These are phyloP conservation scores for Penicillium sp. DNA, from an alignment of 2,329 filamentous ascomycete genomes.

Conservation along the genomic window DNA sequence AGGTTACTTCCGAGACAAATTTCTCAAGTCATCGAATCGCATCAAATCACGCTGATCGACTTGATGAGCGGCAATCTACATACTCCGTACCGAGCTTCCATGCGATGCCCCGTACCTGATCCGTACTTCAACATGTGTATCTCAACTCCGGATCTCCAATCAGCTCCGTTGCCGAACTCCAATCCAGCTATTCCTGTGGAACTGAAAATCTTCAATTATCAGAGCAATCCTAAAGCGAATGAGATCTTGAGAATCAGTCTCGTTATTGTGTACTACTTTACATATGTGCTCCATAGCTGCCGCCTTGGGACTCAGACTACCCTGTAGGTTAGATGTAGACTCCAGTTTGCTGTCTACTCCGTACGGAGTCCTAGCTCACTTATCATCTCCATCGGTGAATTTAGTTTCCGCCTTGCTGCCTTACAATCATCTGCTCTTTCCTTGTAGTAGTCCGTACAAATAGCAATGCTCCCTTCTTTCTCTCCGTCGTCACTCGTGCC, in stretches of 20 bases:
- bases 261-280: neutral
- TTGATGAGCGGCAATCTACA: neutral
- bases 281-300: too few relatives aligned
- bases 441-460: too few relatives aligned
- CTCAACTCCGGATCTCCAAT: slow-evolving; percentile 5
- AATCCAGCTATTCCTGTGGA: neutral
- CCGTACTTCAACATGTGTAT: neutral
- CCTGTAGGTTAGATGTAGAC: too few relatives aligned
- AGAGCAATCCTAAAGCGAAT: neutral
- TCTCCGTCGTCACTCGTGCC: too few relatives aligned
- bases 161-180: neutral
- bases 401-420: too few relatives aligned
- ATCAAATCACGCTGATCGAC: neutral
- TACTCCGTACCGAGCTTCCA: neutral
- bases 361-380: too few relatives aligned
- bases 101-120: neutral
- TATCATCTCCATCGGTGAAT: too few relatives aligned
- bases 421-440: too few relatives aligned
- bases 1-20: neutral
- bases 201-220: too few relatives aligned
- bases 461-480: too few relatives aligned
- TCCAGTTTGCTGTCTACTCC: too few relatives aligned
- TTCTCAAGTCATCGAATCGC: neutral
- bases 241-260: neutral
- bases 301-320: too few relatives aligned